A percentile compares a stretch with the other conserved stretches of the same genome.
Conservation (phyloP, 768 basidiomycete genomes). For the Lactifluus hygrophoroides region DNA sequence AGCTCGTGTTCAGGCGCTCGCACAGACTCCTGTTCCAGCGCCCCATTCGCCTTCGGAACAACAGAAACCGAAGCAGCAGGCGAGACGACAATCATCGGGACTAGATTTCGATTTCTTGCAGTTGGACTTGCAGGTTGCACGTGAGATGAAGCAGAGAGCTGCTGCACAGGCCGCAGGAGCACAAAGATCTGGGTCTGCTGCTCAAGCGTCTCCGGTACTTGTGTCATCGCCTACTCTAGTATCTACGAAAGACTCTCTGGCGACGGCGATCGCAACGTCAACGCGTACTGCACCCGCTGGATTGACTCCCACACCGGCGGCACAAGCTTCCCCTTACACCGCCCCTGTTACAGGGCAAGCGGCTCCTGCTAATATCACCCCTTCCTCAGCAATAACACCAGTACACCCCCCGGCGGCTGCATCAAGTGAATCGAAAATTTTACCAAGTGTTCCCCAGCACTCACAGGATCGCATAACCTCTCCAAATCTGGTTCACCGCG, state of each 20-base stretch:
- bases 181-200: not conserved
- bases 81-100: constrained; percentile 8
- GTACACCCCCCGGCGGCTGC: not conserved
- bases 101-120: constrained; percentile 14
- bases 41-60: not conserved
- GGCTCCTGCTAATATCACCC: not conserved
- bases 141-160: constrained; percentile 5
- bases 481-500: not conserved
- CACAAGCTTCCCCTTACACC: not conserved
- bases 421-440: not conserved
- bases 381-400: not conserved
- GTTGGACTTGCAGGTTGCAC: constrained; percentile 5
- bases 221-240: not conserved
- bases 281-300: not conserved
- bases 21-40: not conserved
- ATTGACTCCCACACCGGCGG: not conserved
- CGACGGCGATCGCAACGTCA: not conserved
- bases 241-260: not conserved
- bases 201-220: not conserved
- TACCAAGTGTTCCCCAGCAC: not conserved
- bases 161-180: not conserved
- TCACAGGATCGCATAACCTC: not conserved
- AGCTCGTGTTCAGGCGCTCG: not conserved
- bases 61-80: not conserved
- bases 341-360: not conserved